Evolutionary conservation across 2,329 filamentous ascomycete species (phyloP), one percentile per base, ranked within the genome.

Genomic region (Bipolaris sorokiniana): DNA sequence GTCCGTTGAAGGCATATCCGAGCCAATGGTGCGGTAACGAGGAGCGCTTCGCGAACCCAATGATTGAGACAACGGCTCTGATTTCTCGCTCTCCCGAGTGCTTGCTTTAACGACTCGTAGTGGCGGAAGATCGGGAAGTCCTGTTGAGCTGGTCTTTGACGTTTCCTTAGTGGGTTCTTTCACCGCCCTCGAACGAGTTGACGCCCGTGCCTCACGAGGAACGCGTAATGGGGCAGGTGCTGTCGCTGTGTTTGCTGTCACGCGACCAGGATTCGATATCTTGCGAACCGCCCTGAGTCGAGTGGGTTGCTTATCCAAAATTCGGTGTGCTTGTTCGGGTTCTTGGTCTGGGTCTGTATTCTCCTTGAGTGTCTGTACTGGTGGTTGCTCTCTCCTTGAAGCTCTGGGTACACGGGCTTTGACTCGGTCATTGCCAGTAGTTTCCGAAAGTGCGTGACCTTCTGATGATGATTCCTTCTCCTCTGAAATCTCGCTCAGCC

Each of bases 381-480:
- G 58, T 40, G 70, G 66, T 38, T 70, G 67, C 53, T 70, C 68
- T 45, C 56, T 68, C 50, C 63, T 68, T 26, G 58, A 51, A 16
- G 55, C 61, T 44, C 66, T 68, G 18, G 65, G 58, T 31, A 66
- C 51, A 23, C 68, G 71, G 50, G 64, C 72, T 44, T 67, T 74
- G 50, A 59, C 50, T 5, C 72, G 69, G 48, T 77, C 79, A 52
- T 82, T 83, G n/a, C 77, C 77, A 7, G 78, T 78, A 1, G 81
- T 80, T 54, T 82, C 80, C 34, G 76, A 70, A 44, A 83, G 68
- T 4, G 74, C 71, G 34, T 69, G 68, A 3, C 71, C 75, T 59
- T 78, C 77, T 15, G 71, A 72, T 13, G 73, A 77, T 5, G 72
- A 71, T 48, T 76, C 76, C 61, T 76, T 75, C 65, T 79, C 73